Base-by-base conservation (phyloP, 2,329 filamentous ascomycete genomes). In the Neopestalotiopsis sp. region DNA sequence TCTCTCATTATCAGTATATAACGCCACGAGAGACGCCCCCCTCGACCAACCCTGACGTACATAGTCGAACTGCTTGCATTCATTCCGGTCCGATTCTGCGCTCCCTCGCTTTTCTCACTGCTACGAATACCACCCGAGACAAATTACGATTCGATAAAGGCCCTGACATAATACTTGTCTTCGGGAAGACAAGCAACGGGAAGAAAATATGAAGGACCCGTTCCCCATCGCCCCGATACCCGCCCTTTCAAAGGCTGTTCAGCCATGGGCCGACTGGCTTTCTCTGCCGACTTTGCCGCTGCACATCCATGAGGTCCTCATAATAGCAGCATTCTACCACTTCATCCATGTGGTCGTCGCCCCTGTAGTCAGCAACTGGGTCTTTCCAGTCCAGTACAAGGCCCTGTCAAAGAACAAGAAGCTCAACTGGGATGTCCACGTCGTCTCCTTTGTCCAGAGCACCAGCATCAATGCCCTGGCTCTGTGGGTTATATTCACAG, bases 381-480 rank as follows among this genome's bases (percentile, higher is more conserved):
- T 94, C 69, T 90, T 92, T 72, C 89, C 91, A 2, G 74, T 84
- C 60, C 84, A 88, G 73, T 96, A 96, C 81, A 78, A 83, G 40
- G 80, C 81, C 62, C 85, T 94, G 73, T 88, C 89, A 63, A 81
- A 84, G 32, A 85, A 87, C 67, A 93, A 91, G 68, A 88, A 86
- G 77, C 84, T 94, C 71, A 96, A 92, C 84, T 96, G 94, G 94
- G 90, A 97, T 78, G 91, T 94, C 30, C 94, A 95, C 78, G 90
- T 95, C 67, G 93, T 96, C 40, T 94, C 92, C n/a, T 87, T 96
- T 73, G 84, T 93, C 68, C 94, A 97, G 85, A 91, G 90, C 78
- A 83, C 86, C 40, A 81, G 94, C 67, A 93, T 97, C 81, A 94
- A 91, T 78, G 78, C 74, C 62, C 81, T 95, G 40, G 92, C 92